Percentiles rank a stretch among this genome's conserved stretches.
phyloP scores from a whole-genome alignment of 768 basidiomycete genomes.

The Phanerodontia chrysosporium region DNA sequence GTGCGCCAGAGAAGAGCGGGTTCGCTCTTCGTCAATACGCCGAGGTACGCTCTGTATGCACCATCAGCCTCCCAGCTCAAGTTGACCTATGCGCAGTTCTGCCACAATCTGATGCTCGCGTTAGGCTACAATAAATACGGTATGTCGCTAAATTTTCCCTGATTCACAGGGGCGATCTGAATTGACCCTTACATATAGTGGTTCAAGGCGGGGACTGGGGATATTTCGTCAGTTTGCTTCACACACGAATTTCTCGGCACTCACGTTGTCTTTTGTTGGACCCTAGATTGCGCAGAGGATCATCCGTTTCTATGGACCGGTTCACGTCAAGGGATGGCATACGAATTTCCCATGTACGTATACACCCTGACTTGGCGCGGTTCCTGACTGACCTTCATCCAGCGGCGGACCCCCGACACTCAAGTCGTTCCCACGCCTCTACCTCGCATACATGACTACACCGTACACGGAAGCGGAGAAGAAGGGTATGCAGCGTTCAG shows the following conservation, averaged over 20 bases:
- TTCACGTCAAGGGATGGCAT: constrained; percentile 48
- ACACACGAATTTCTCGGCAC: too few relatives aligned
- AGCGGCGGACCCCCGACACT: constrained; percentile 24
- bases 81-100: constrained; percentile 5
- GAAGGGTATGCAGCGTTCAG: constrained; percentile 17
- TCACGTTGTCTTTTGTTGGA: neutral
- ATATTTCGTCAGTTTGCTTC: constrained; percentile 5
- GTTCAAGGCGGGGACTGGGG: constrained; percentile 51
- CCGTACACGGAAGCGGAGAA: constrained; percentile 27
- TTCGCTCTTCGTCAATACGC: constrained; percentile 38
- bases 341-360: constrained; percentile 41
- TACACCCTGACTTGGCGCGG: neutral
- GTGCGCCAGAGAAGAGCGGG: constrained; percentile 48
- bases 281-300: constrained; percentile 34
- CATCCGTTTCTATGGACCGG: constrained; percentile 33
- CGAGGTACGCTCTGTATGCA: constrained; percentile 18
- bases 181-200: constrained; percentile 24
- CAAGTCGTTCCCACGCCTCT: constrained; percentile 24
- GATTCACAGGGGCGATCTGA: too few relatives aligned
- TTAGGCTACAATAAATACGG: constrained; percentile 26
- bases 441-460: constrained; percentile 24
- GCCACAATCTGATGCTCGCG: constrained; percentile 25
- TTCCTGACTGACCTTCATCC: neutral
- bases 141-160: constrained; percentile 5
- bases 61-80: neutral